Evolutionary conservation across 2,329 filamentous ascomycete genomes (phyloP).

Genomic region (Fusarium nygamai): DNA sequence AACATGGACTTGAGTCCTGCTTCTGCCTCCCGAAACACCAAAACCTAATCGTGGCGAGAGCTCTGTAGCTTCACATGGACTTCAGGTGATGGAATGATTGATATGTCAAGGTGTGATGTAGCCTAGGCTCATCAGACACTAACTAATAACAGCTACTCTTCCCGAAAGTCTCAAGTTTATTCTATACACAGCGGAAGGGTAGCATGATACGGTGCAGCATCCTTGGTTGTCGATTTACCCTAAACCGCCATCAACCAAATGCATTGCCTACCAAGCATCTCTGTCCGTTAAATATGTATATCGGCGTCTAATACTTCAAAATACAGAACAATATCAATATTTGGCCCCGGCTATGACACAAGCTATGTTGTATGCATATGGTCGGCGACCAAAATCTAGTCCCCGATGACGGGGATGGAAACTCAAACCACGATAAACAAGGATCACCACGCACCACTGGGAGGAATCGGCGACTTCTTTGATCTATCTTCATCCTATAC

Average conservation of each 20-base stretch:
- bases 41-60: background rate
- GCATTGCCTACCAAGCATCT: background rate
- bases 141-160: background rate
- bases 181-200: background rate
- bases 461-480: background rate
- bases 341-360: no score
- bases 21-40: accelerated
- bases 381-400: background rate
- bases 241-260: accelerated
- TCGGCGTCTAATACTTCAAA: accelerated
- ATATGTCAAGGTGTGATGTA: accelerated
- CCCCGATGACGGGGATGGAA: background rate
- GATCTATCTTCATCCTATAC: accelerated
- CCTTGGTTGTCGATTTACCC: background rate
- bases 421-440: no score
- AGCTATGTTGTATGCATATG: accelerated
- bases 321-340: no score
- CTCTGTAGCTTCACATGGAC: accelerated
- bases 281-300: no score
- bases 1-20: accelerated
- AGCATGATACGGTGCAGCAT: accelerated
- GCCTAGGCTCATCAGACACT: accelerated
- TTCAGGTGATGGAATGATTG: accelerated
- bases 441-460: accelerated
- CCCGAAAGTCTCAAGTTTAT: background rate